Evolutionary conservation across 352 stramenopile genomes (phyloP).

Genomic region (Aphanomyces cochlioides): DNA sequence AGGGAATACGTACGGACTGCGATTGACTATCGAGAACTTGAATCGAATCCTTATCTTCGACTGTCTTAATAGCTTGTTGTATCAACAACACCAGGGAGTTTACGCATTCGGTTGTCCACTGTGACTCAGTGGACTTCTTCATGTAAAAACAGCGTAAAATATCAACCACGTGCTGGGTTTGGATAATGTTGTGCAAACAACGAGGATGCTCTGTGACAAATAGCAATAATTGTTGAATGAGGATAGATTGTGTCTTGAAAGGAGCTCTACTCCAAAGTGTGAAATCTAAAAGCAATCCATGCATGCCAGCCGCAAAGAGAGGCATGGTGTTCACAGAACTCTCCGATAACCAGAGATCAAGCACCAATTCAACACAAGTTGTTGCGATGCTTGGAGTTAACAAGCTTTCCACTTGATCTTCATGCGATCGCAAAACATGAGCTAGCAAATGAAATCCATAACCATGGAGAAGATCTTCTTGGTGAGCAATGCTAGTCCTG

Average conservation of each 20-base stretch:
- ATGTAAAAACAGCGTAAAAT: conserved; percentile 61
- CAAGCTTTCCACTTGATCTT: conserved; percentile 37
- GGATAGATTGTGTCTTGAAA: conserved; percentile 79
- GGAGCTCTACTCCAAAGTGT: conserved; percentile 54
- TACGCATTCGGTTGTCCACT: conserved; percentile 75
- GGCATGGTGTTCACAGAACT: conserved; percentile 63
- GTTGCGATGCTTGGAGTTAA: conserved; percentile 69
- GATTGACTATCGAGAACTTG: not conserved
- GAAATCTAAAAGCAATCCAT: conserved; percentile 65
- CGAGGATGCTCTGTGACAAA: conserved; percentile 66
- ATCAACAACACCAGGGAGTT: conserved; percentile 70
- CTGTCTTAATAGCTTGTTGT: conserved; percentile 34
- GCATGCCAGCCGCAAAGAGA: conserved; percentile 63
- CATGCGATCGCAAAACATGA: conserved; percentile 55
- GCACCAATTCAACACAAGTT: conserved; percentile 61
- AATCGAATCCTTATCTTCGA: conserved; percentile 28
- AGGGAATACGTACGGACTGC: conserved; percentile 53
- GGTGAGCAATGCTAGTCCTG: conserved; percentile 48
- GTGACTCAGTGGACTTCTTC: conserved; percentile 43
- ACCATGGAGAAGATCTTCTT: conserved; percentile 51
- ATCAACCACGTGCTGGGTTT: conserved; percentile 58
- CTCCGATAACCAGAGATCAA: conserved; percentile 40
- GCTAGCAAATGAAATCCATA: conserved; percentile 67
- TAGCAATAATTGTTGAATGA: conserved; percentile 69
- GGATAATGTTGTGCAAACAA: conserved; percentile 60